These are phyloP conservation scores for Geotrichum siamense DNA, from an alignment of 1,139 yeast species.

Conservation along the genomic window DNA sequence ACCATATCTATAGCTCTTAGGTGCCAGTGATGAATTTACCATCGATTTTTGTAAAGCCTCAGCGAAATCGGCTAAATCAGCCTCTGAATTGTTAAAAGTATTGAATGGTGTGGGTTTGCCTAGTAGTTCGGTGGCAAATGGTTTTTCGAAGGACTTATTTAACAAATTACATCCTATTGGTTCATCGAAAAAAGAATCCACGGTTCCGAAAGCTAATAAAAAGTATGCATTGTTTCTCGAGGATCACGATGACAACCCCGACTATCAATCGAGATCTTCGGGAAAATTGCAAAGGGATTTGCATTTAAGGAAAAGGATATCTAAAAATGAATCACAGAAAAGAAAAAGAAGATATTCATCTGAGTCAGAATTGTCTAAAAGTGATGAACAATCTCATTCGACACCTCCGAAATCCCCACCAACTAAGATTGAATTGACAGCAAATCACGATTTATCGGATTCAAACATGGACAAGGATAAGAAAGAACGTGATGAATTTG, in stretches of 20 bases:
- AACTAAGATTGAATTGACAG: constrained; percentile 2
- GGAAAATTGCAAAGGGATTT: too few species aligned
- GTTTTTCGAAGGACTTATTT: constrained; percentile 28
- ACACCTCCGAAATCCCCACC: background rate
- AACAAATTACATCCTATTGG: constrained; percentile 20
- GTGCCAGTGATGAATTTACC: constrained; percentile 29
- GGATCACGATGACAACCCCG: constrained; percentile 14
- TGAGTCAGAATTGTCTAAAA: too few species aligned
- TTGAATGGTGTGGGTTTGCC: constrained; percentile 30
- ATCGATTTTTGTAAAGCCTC: constrained; percentile 30
- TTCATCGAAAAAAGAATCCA: background rate
- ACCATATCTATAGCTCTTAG: constrained; percentile 20
- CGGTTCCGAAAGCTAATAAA: background rate
- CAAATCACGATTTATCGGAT: background rate
- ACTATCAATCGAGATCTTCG: background rate
- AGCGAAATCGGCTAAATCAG: constrained; percentile 28
- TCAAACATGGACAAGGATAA: constrained; percentile 22
- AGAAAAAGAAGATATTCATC: constrained; percentile 6
- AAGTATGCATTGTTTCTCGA: constrained; percentile 11
- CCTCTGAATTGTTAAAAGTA: constrained; percentile 22
- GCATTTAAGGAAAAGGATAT: background rate
- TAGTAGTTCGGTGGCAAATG: constrained; percentile 20
- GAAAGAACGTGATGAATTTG: constrained; percentile 31
- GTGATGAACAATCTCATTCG: background rate
- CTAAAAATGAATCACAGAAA: constrained; percentile 2